Conservation (phyloP, 2,329 filamentous ascomycete genomes). For the Pseudocercospora ulei region DNA sequence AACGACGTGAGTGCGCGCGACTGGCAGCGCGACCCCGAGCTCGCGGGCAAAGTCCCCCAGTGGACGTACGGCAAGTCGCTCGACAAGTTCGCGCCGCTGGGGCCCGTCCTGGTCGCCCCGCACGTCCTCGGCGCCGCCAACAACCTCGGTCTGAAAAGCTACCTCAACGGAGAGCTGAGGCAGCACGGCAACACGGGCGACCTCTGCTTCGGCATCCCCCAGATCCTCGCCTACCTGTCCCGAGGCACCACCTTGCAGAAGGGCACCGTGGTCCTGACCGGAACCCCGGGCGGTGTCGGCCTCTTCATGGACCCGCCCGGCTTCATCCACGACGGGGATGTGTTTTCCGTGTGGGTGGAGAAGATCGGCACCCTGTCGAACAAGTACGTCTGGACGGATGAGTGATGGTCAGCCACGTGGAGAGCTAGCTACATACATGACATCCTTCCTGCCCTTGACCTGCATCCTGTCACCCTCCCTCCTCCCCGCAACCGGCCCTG, state of each 20-base stretch:
- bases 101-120: conserved; percentile 42
- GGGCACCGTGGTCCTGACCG: conserved; percentile 45
- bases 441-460: too few relatives aligned
- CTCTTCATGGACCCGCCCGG: conserved; percentile 27
- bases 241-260: conserved; percentile 38
- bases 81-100: conserved; percentile 48
- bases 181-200: conserved; percentile 38
- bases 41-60: conserved; percentile 46
- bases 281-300: conserved; percentile 38
- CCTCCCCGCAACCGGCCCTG: too few relatives aligned
- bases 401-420: too few relatives aligned
- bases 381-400: too few relatives aligned
- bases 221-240: conserved; percentile 32
- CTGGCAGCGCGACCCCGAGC: conserved; percentile 39
- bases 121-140: conserved; percentile 40
- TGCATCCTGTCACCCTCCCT: too few relatives aligned
- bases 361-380: conserved; percentile 25
- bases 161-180: conserved; percentile 44
- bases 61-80: conserved; percentile 52
- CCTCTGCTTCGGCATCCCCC: conserved; percentile 40
- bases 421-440: too few relatives aligned
- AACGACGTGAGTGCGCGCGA: conserved; percentile 71
- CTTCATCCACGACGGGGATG: conserved; percentile 31
- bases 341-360: conserved; percentile 30
- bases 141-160: conserved; percentile 40